Base-by-base conservation (phyloP, 495 filamentous ascomycete genomes). In the Hypoxylon fragiforme region DNA sequence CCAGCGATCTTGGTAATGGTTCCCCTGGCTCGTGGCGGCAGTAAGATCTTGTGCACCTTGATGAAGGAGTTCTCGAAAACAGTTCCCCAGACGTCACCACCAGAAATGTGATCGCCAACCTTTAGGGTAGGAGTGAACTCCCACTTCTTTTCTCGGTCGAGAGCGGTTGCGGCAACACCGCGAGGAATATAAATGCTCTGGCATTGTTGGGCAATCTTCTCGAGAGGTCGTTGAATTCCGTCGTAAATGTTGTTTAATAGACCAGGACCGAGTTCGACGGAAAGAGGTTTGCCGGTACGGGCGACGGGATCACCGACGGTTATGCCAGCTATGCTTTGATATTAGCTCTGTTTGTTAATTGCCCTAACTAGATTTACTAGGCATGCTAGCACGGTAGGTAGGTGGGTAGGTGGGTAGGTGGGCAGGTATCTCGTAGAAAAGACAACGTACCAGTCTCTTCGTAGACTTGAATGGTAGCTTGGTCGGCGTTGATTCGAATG, bases 201-300 rank as follows among this genome's bases (percentile, higher is more conserved):
- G 11, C 89, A 85, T 41, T 84, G 71, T 38, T 85, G 77, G 49
- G 87, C 79, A 65, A 99, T 99, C 49, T 81, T 83, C 67, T 85
- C 86, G 59, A 99, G 84, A 48, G 94, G 94, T 54, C 94, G 88
- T 71, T 99, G 94, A 63, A 99, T 97, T 69, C 94, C 94, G 69
- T 99, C 95, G 77, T 98, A 98, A 69, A 98, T 98, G 44, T 95
- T 98, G 77, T 97, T 92, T 84, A 98, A 90, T 74, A 99, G 74
- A 64, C 95, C 94, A 57, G 94, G 94, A 20, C 94, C 94, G 45
- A 97, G 85, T 73, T 99, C 95, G 69, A 99, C 94, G 39, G 92
- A 95, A 3, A 99, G 80, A 50, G 94, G 95, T 80, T 96, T 96
- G 65, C 91, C 89, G 12, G 94, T 95, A 57, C 91, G 82, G 24